Base-by-base conservation (phyloP, 2,329 filamentous ascomycete species). In the Fusarium penzigii region DNA sequence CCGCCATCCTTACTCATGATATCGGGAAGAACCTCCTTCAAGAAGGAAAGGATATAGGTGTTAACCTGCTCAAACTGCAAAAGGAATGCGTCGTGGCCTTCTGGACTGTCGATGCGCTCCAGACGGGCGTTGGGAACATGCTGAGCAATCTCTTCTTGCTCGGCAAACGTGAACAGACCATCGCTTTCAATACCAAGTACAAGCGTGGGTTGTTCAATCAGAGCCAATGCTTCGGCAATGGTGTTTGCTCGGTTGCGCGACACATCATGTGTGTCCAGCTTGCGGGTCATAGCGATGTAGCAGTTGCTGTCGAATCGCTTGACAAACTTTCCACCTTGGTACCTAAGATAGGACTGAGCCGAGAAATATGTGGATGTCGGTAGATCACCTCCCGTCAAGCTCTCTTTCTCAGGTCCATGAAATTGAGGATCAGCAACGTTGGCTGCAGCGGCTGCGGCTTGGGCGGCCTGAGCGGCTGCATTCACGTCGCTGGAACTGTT, bases 1-100 rank as follows among this genome's bases (percentile, higher is more conserved):
- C 72, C 72, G 3, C 78, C 82, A 17, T 83, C 77, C 63, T 78
- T 82, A 36, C 72, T 76, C 92, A 97, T 97, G 58, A 99, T 93
- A 60, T 96, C 90, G 1, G 92, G 90, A 29, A 99, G 71, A 3
- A 88, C 85, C 64, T 93, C 86, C 52, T 86, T 82, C 71, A 99
- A 78, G 68, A 99, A 99, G 2, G 83, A 83, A 16, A 97, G 74
- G 45, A 97, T 85, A 68, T 96, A 90, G 32, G 78, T 80, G 72
- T 99, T 99, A 53, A 97, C 94, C 74, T 97, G 93, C 75, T 97
- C 91, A 67, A 99, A 99, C 72, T 99, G 93, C 49, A 99, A 75
- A 65, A 99, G 73, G 71, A 99, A 99, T 0, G 94, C 94, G 71
- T 99, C 94, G 65, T 99, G 94, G 1, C 94, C 94, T 69, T 99